These are phyloP conservation scores for Suillus brevipes DNA, from an alignment of 768 basidiomycete species.

Conservation along the genomic window DNA sequence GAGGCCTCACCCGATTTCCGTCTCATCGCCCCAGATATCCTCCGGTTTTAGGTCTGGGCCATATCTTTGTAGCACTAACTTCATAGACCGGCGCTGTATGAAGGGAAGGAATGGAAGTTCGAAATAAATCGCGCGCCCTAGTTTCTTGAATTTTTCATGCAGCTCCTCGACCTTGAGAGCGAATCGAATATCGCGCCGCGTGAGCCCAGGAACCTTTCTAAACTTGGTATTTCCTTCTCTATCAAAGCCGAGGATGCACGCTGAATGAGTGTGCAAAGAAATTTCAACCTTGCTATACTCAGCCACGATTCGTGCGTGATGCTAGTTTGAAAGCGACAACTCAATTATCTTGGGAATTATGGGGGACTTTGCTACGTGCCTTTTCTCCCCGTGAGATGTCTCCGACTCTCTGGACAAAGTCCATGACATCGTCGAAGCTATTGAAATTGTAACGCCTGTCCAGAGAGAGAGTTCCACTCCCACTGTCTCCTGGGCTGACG, in stretches of 20 bases:
- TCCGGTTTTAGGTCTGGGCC: background rate
- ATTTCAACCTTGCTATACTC: slow-evolving; percentile 26
- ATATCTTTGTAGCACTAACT: slow-evolving; percentile 25
- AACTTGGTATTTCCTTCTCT: slow-evolving; percentile 15
- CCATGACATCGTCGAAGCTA: slow-evolving; percentile 23
- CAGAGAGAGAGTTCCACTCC: slow-evolving; percentile 21
- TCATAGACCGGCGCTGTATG: slow-evolving; percentile 26
- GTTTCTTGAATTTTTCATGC: slow-evolving; percentile 25
- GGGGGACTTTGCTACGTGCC: slow-evolving; percentile 20
- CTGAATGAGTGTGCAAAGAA: slow-evolving; percentile 29
- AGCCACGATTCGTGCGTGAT: slow-evolving; percentile 32
- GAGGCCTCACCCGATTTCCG: background rate
- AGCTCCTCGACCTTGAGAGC: slow-evolving; percentile 44
- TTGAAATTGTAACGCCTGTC: slow-evolving; percentile 32
- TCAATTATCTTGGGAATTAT: background rate
- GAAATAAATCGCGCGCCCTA: slow-evolving; percentile 23
- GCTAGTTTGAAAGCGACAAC: slow-evolving; percentile 17
- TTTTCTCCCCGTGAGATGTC: slow-evolving; percentile 32
- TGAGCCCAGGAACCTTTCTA: slow-evolving; percentile 42
- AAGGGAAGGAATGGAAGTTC: slow-evolving; percentile 14
- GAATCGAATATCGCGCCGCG: slow-evolving; percentile 51
- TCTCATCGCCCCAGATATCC: background rate
- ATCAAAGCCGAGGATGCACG: slow-evolving; percentile 14
- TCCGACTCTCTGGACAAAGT: slow-evolving; percentile 30
- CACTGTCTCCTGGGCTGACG: slow-evolving; percentile 11